These are phyloP conservation scores for Stygiomarasmius scandens DNA, from an alignment of 1,284 basidiomycete genomes.

Conservation along the genomic window DNA sequence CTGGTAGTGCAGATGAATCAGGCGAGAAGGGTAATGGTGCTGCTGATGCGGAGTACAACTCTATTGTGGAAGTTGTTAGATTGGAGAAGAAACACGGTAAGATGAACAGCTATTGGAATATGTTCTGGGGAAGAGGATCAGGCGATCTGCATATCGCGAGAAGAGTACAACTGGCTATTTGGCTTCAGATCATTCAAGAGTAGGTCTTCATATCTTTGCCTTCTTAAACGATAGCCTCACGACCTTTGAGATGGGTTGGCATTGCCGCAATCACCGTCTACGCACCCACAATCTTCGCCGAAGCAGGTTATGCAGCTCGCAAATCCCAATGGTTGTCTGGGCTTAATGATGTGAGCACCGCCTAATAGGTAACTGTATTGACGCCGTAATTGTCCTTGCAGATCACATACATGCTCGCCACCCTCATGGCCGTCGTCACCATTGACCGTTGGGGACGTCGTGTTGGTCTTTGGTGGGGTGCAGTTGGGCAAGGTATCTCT, in stretches of 20 bases:
- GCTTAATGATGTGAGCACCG: conserved; percentile 42
- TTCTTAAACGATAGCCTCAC: background rate
- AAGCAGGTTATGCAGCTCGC: conserved; percentile 46
- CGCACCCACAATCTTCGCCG: conserved; percentile 50
- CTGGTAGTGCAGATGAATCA: background rate
- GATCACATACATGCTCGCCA: conserved; percentile 50
- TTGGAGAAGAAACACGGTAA: conserved; percentile 45
- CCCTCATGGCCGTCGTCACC: conserved; percentile 46
- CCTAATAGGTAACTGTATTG: too few species aligned
- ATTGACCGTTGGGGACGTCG: conserved; percentile 53
- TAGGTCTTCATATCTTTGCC: conserved; percentile 23
- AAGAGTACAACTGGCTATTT: conserved; percentile 49
- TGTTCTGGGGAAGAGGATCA: conserved; percentile 47
- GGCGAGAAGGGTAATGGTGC: conserved; percentile 17
- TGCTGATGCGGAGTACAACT: conserved; percentile 35
- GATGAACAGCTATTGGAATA: conserved; percentile 47
- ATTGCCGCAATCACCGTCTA: conserved; percentile 56
- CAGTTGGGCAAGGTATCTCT: conserved; percentile 32
- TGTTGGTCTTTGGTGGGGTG: conserved; percentile 47
- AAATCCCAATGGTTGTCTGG: conserved; percentile 52
- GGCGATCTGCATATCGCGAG: conserved; percentile 48
- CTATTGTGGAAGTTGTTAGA: conserved; percentile 44
- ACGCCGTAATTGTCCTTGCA: conserved; percentile 19
- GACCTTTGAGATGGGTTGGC: conserved; percentile 45
- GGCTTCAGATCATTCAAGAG: conserved; percentile 56